Base-by-base conservation (phyloP, 805 yeast species). In the Wickerhamomyces sydowiorum region DNA sequence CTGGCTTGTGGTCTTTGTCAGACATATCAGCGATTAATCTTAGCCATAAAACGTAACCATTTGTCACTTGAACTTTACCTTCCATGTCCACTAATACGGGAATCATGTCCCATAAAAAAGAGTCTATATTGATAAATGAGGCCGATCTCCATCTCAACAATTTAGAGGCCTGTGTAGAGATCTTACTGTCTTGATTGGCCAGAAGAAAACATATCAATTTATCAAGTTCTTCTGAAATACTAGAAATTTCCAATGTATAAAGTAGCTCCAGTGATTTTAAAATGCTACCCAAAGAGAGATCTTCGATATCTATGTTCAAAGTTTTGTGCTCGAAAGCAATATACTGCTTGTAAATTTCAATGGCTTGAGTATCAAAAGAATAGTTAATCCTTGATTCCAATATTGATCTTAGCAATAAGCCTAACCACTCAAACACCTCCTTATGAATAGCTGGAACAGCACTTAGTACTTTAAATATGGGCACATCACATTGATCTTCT, bases 101-200 rank as follows among this genome's bases (percentile, higher is more conserved):
- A 8, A 81, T 62, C 2, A 69, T 45, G 3, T 61, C 50, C 87
- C 87, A 81, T 5, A 70, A 49, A 7, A 63, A 54, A 3, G 35
- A n/a, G 36, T 64, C 61, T 19, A 66, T 50, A 0, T 43, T 23
- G 3, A 34, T 37, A 19, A 49, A 42, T 1, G 46, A 31, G 1
- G 39, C 51, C 32, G 71, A 65, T 60, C 78, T 72, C 88, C 87
- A 82, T 46, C 80, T 70, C 15, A 79, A 53, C 0, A 71, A 43
- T 32, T 65, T 67, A 1, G 74, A 64, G 0, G 73, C 65, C 3
- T 49, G 41, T 1, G 58, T 41, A 0, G 76, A 60, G 3, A 76
- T 52, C 2, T 48, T 52, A 6, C 64, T 68, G 19, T 70, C 73
- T 24, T 64, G 65, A 27, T 60, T 50, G 0, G 72, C 61, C 17